phyloP scores from a whole-genome alignment of 768 basidiomycete genomes.

The Lentinula aciculospora region DNA sequence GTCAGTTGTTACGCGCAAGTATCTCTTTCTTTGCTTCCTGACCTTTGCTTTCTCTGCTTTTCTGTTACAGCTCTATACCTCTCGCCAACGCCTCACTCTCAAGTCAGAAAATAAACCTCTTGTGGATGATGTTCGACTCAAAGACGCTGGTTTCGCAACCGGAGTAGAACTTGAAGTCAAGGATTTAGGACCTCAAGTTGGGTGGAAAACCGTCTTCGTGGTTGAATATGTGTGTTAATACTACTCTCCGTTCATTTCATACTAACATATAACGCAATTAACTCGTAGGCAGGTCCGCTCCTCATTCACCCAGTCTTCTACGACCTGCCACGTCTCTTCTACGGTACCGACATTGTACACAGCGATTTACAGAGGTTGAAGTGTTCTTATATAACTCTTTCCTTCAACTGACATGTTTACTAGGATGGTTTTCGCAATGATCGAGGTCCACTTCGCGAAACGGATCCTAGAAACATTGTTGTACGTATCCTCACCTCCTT shows the following conservation, averaged over 20 bases:
- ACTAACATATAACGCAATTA: constrained; percentile 5
- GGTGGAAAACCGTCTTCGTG: constrained; percentile 86
- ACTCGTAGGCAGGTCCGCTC: constrained; percentile 71
- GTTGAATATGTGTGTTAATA: constrained; percentile 84
- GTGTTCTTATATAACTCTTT: neutral
- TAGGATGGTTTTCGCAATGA: constrained; percentile 67
- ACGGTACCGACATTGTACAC: constrained; percentile 64
- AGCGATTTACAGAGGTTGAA: constrained; percentile 69
- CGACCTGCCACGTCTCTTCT: constrained; percentile 62
- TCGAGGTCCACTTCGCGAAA: constrained; percentile 86
- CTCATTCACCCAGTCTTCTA: constrained; percentile 86
- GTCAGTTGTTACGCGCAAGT: neutral
- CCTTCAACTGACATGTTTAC: constrained; percentile 9
- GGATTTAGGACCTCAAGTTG: constrained; percentile 87
- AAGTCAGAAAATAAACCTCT: constrained; percentile 58
- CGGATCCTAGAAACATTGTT: constrained; percentile 91
- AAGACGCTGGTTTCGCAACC: constrained; percentile 48
- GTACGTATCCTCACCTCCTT: constrained; percentile 33
- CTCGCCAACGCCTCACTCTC: constrained; percentile 70
- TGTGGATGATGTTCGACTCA: constrained; percentile 57
- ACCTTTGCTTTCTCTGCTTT: too few relatives aligned
- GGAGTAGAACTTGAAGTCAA: constrained; percentile 73
- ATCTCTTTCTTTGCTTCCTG: too few relatives aligned
- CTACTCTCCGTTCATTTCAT: neutral
- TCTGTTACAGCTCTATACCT: constrained; percentile 51